phyloP scores from a whole-genome alignment of 2,329 filamentous ascomycete genomes.

The Trichoderma lentiforme region DNA sequence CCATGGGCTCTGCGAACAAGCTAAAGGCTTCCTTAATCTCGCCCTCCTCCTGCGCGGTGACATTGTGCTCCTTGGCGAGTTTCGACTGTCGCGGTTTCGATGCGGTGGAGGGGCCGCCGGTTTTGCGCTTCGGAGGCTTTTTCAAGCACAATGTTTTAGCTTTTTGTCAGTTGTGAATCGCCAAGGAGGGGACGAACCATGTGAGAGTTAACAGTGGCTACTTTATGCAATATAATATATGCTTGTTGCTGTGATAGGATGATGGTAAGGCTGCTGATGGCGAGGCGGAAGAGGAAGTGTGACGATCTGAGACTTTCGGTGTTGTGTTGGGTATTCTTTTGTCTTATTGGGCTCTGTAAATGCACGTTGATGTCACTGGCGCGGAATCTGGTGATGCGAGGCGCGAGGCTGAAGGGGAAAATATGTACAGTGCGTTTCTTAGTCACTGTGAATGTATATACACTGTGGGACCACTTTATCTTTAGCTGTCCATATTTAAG shows the following conservation, averaged over 20 bases:
- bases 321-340: neutral
- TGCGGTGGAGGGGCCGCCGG: slow-evolving; percentile 30
- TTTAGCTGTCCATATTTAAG: neutral
- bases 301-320: neutral
- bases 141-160: neutral
- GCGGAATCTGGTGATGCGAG: neutral
- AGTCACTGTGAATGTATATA: fast-evolving
- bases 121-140: slow-evolving; percentile 55
- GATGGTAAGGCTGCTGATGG: neutral
- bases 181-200: neutral
- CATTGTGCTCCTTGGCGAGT: slow-evolving; percentile 87
- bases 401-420: slow-evolving; percentile 13
- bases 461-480: neutral
- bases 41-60: slow-evolving; percentile 77
- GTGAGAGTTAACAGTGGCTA: neutral
- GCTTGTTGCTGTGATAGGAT: neutral
- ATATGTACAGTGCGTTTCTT: slow-evolving; percentile 20
- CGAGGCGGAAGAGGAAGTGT: neutral
- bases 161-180: neutral
- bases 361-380: slow-evolving; percentile 24
- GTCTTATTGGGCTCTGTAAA: neutral
- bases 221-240: neutral
- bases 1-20: slow-evolving; percentile 70
- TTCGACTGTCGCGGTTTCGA: slow-evolving; percentile 65
- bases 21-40: slow-evolving; percentile 90